A percentile compares a stretch with the other conserved stretches of the same genome.
Evolutionary conservation across 345 rosid genomes (phyloP).

Genomic region (Physaria fendleri): DNA sequence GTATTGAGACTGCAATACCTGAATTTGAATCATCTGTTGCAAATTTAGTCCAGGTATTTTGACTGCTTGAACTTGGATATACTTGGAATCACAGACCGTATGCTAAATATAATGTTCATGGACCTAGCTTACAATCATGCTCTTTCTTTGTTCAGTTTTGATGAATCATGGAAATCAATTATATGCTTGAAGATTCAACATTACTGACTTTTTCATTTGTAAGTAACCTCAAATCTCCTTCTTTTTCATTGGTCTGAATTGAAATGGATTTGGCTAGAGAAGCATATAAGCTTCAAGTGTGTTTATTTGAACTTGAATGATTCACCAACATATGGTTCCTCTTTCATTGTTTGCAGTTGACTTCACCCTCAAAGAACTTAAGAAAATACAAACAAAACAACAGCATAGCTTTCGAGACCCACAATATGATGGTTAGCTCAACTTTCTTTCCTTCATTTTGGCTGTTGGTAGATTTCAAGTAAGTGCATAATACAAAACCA

Average conservation of each 20-base stretch:
- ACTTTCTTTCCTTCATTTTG: not conserved
- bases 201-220: slow-evolving; percentile 71
- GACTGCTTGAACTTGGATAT: not conserved
- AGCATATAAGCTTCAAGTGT: not conserved
- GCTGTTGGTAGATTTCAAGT: not conserved
- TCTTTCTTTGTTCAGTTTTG: slow-evolving; percentile 52
- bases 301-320: too few species aligned
- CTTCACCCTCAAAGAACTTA: slow-evolving; percentile 73
- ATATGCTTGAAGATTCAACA: slow-evolving; percentile 71
- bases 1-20: slow-evolving; percentile 54
- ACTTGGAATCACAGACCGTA: not conserved
- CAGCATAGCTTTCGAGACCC: slow-evolving; percentile 68
- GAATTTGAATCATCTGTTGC: slow-evolving; percentile 52
- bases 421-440: slow-evolving; percentile 63
- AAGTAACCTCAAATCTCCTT: slow-evolving; percentile 9
- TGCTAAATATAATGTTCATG: not conserved
- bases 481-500: not conserved
- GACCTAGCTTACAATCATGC: slow-evolving; percentile 11
- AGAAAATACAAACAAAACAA: slow-evolving; percentile 66
- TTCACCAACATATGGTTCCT: too few species aligned
- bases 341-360: slow-evolving; percentile 56
- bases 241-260: too few species aligned
- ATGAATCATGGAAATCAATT: slow-evolving; percentile 79
- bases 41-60: slow-evolving; percentile 56
- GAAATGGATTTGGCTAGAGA: too few species aligned